Evolutionary conservation across 164 flowering plant genomes (phyloP).

Genomic region (Stephania japonica): DNA sequence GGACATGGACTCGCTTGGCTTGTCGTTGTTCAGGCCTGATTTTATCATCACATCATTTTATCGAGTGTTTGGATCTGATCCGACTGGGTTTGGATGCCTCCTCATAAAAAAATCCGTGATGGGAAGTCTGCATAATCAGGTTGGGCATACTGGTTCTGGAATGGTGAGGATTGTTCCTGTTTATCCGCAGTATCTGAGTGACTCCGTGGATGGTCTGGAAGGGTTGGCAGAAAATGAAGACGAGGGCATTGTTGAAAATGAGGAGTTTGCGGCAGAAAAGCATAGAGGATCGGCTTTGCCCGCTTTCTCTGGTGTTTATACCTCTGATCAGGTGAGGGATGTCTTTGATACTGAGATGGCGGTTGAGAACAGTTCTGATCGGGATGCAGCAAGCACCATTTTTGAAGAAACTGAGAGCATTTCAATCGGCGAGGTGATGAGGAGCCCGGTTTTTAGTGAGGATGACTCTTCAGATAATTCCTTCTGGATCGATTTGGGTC

Average conservation of each 20-base stretch:
- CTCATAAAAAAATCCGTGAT: conserved; percentile 84
- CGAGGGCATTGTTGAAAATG: conserved; percentile 34
- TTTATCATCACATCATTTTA: conserved; percentile 86
- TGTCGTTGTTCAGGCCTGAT: conserved; percentile 84
- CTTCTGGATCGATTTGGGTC: conserved; percentile 86
- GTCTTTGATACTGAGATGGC: conserved; percentile 83
- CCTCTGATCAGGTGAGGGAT: conserved; percentile 80
- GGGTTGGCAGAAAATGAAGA: conserved; percentile 43
- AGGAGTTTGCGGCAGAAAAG: conserved; percentile 34
- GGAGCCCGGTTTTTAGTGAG: conserved; percentile 87
- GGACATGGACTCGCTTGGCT: conserved; percentile 91
- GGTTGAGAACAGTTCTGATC: conserved; percentile 66
- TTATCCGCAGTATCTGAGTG: conserved; percentile 68
- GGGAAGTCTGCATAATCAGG: conserved; percentile 59
- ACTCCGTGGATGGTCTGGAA: conserved; percentile 64
- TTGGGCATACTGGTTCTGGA: conserved; percentile 73
- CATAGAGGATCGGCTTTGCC: conserved; percentile 54
- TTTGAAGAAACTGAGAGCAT: conserved; percentile 82
- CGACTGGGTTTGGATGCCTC: conserved; percentile 95
- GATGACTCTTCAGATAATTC: conserved; percentile 85
- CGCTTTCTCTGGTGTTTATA: conserved; percentile 83
- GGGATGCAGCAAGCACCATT: conserved; percentile 80
- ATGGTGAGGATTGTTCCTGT: conserved; percentile 87
- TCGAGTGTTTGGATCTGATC: conserved; percentile 81
- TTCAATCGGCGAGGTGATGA: conserved; percentile 81